phyloP scores from a whole-genome alignment of 2,329 filamentous ascomycete species.

The Xylariaceae sp. region DNA sequence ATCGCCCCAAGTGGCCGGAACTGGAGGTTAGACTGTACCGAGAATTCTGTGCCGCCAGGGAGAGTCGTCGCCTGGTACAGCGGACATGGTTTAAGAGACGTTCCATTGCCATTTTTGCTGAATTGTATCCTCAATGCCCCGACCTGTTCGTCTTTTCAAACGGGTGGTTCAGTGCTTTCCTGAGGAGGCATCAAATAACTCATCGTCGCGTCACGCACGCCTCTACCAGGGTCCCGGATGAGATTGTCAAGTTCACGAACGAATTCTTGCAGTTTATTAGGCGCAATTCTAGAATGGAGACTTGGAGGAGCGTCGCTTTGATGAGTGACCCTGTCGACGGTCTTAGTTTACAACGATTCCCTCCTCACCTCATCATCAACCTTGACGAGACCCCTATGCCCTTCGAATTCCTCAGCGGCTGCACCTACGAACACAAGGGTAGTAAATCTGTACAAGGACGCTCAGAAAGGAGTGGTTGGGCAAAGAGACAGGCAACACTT shows the following conservation, averaged over 20 bases:
- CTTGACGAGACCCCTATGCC: background rate
- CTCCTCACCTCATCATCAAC: background rate
- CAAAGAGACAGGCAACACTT: too few species aligned
- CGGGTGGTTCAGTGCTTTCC: background rate
- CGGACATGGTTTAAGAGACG: background rate
- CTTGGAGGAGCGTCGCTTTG: background rate
- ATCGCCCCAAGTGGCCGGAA: background rate
- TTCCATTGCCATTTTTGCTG: too few species aligned
- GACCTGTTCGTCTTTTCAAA: background rate
- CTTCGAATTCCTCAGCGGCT: background rate
- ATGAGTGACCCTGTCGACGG: background rate
- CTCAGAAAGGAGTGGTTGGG: too few species aligned
- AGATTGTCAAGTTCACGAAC: background rate
- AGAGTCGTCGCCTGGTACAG: background rate
- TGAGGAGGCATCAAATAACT: background rate
- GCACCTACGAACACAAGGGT: too few species aligned
- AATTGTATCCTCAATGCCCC: background rate
- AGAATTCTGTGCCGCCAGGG: background rate
- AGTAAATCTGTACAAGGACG: too few species aligned
- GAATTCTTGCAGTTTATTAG: background rate
- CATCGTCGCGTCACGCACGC: background rate
- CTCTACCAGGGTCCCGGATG: background rate
- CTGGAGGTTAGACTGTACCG: background rate
- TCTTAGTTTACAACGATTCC: background rate
- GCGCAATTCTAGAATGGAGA: background rate